Percentiles rank a stretch among this genome's conserved stretches.
These are phyloP conservation scores for Thraustochytrium sp. DNA, from an alignment of 352 stramenopile genomes.

Conservation along the genomic window DNA sequence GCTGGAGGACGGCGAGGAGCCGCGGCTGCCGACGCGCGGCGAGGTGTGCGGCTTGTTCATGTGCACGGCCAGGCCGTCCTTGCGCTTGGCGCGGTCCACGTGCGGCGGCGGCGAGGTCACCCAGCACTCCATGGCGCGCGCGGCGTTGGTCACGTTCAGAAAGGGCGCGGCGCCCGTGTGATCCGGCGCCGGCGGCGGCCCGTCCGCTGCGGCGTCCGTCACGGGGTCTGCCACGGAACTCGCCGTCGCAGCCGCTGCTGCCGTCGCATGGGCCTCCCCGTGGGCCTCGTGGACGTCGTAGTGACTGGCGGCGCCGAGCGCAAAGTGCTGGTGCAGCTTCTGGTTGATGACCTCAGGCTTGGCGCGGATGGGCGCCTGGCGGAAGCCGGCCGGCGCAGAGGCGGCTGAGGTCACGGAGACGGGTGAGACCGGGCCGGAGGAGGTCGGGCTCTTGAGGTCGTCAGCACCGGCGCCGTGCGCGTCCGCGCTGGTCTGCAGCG, in stretches of 20 bases:
- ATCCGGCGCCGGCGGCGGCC: not conserved
- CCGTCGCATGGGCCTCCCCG: too few species aligned
- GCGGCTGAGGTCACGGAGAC: constrained; percentile 31
- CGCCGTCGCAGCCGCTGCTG: too few species aligned
- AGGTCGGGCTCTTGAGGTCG: constrained; percentile 16
- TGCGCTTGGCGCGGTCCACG: constrained; percentile 1
- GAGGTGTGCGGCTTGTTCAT: constrained; percentile 19
- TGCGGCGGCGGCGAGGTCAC: not conserved
- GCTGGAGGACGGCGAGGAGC: constrained; percentile 3
- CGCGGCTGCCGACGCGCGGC: not conserved
- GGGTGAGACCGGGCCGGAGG: constrained; percentile 23
- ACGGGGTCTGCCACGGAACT: not conserved
- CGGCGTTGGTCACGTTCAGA: not conserved
- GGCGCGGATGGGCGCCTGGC: constrained; percentile 9
- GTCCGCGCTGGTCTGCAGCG: not conserved
- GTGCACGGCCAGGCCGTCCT: not conserved
- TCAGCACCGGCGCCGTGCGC: not conserved
- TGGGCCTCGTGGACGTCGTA: too few species aligned
- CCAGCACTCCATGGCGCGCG: constrained; percentile 32
- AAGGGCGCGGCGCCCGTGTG: not conserved
- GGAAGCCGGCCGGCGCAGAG: not conserved
- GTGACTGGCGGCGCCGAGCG: too few species aligned
- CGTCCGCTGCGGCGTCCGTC: not conserved
- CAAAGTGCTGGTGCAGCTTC: not conserved
- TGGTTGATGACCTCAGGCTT: constrained; percentile 16